These are phyloP conservation scores for Dalbergia cochinchinensis DNA, from an alignment of 306 rosid species.

Conservation along the genomic window DNA sequence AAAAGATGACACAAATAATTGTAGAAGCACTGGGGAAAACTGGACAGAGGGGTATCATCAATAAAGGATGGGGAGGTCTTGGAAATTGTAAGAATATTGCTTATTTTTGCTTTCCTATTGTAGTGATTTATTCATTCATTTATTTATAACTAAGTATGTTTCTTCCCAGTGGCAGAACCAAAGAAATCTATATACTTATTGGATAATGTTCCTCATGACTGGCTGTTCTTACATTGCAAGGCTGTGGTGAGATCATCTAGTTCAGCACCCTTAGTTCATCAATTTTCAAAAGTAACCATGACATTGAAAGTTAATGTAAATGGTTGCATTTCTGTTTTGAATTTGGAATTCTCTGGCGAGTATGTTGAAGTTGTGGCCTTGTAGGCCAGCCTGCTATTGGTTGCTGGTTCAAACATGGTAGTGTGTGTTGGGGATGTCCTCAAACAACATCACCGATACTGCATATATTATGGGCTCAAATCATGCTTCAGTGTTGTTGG, in stretches of 20 bases:
- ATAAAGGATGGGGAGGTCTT: slow-evolving; percentile 99
- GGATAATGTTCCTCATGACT: slow-evolving; percentile 96
- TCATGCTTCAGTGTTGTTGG: slow-evolving; percentile 30
- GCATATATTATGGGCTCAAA: not conserved
- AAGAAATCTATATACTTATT: slow-evolving; percentile 78
- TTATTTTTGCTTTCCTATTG: slow-evolving; percentile 12
- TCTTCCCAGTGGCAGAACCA: slow-evolving; percentile 89
- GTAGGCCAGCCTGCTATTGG: not conserved
- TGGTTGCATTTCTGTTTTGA: not conserved
- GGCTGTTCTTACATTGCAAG: slow-evolving; percentile 98
- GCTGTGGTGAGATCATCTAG: slow-evolving; percentile 86
- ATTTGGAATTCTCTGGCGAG: not conserved
- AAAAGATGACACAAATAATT: slow-evolving; percentile 90
- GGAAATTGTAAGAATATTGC: slow-evolving; percentile 74
- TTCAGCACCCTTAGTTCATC: slow-evolving; percentile 24
- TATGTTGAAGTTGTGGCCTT: not conserved
- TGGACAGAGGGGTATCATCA: slow-evolving; percentile 96
- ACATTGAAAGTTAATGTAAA: slow-evolving; percentile 16
- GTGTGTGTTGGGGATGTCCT: slow-evolving; percentile 8
- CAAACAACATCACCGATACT: not conserved
- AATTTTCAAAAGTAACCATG: slow-evolving; percentile 18
- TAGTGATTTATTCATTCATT: slow-evolving; percentile 22
- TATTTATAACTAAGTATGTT: slow-evolving; percentile 42
- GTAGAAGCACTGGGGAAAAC: slow-evolving; percentile 89
- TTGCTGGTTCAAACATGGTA: slow-evolving; percentile 19